A percentile compares a stretch with the other conserved stretches of the same genome.
Evolutionary conservation across 257 asterid genomes (phyloP).

Genomic region (Perilla frutescens): DNA sequence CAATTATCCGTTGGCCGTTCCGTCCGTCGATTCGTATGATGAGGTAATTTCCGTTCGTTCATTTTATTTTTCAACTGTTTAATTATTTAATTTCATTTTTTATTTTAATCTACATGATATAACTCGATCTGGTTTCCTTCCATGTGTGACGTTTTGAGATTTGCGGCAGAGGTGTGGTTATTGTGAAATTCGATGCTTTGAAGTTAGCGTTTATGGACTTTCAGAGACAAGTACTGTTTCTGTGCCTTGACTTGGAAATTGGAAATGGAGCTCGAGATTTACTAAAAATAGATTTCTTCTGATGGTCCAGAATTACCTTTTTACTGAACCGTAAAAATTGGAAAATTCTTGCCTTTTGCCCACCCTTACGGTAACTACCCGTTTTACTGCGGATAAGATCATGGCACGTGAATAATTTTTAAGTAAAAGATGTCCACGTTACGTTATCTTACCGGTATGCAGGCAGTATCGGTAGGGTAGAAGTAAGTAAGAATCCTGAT

Average conservation of each 20-base stretch:
- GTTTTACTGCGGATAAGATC: too few relatives aligned
- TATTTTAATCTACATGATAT: background rate
- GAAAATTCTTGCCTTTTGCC: too few relatives aligned
- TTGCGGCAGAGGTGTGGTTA: constrained; percentile 17
- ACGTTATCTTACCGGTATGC: too few relatives aligned
- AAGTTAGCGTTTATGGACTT: constrained; percentile 21
- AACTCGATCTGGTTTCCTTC: background rate
- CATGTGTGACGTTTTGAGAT: background rate
- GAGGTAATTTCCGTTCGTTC: constrained; percentile 36
- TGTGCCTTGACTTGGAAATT: constrained; percentile 32
- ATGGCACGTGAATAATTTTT: too few relatives aligned
- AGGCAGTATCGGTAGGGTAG: too few relatives aligned
- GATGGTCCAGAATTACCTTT: background rate
- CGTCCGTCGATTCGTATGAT: constrained; percentile 24
- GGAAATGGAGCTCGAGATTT: constrained; percentile 9
- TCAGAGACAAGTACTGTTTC: background rate
- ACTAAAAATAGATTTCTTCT: background rate
- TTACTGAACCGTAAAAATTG: background rate
- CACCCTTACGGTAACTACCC: too few relatives aligned
- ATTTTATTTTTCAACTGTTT: background rate
- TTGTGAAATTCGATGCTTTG: constrained; percentile 14
- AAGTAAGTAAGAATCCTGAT: too few relatives aligned
- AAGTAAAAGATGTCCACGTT: too few relatives aligned
- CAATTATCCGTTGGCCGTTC: constrained; percentile 13
- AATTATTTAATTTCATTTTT: background rate